Conservation (phyloP, 495 filamentous ascomycete species). For the Penicillium robsamsonii region DNA sequence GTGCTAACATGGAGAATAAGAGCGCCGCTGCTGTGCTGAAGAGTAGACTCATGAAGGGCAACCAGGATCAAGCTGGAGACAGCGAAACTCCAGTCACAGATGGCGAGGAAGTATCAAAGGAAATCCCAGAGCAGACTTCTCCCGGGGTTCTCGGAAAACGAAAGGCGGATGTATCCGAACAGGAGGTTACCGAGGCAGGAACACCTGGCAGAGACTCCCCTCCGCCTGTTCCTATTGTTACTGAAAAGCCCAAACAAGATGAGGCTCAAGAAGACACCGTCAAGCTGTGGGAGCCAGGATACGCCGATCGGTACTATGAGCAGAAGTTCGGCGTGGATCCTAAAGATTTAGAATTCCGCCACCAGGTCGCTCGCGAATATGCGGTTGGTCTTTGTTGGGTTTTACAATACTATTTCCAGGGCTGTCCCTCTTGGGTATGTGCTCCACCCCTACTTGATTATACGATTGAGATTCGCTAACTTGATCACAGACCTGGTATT, state of each 20-base stretch:
- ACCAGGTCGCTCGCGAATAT: conserved; percentile 88
- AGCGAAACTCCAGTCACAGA: conserved; percentile 19
- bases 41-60: conserved; percentile 64
- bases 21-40: conserved; percentile 90
- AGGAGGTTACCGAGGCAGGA: conserved; percentile 53
- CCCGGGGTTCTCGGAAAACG: conserved; percentile 57
- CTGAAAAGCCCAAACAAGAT: conserved; percentile 47
- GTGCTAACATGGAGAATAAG: conserved; percentile 86
- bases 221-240: conserved; percentile 35
- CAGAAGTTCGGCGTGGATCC: conserved; percentile 91
- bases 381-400: conserved; percentile 98
- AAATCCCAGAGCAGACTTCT: conserved; percentile 31
- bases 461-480: neutral
- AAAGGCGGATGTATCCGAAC: conserved; percentile 61
- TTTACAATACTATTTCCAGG: conserved; percentile 96
- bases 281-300: conserved; percentile 91
- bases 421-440: conserved; percentile 76
- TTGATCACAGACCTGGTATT: conserved; percentile 79
- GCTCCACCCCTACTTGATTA: neutral
- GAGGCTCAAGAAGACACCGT: conserved; percentile 75
- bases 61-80: conserved; percentile 20
- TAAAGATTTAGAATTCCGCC: conserved; percentile 79
- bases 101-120: conserved; percentile 21
- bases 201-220: conserved; percentile 59
- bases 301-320: conserved; percentile 93